Percentiles rank a stretch among this genome's conserved stretches.
Conservation (phyloP, 2,329 filamentous ascomycete species). For the Akanthomyces lecanii region DNA sequence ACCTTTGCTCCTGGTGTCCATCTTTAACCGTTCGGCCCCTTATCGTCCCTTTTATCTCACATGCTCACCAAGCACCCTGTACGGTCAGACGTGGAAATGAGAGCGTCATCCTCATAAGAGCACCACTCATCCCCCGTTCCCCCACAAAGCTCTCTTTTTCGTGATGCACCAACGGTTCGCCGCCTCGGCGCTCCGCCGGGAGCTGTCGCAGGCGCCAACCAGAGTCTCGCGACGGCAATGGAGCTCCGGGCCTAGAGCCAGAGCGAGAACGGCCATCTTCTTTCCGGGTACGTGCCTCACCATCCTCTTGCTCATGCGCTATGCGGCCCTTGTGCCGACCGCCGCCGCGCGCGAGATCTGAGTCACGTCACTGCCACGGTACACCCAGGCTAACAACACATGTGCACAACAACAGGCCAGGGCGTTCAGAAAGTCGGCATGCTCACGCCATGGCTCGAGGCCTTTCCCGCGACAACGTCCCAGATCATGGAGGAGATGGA, state of each 20-base stretch:
- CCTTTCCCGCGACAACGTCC: constrained; percentile 73
- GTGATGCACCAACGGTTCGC: constrained; percentile 24
- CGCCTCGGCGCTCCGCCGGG: constrained; percentile 26
- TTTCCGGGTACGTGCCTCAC: constrained; percentile 45
- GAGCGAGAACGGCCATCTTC: constrained; percentile 55
- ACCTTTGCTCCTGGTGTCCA: background rate
- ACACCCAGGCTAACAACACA: background rate
- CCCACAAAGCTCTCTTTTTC: background rate
- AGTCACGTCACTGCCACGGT: background rate
- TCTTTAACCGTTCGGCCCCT: background rate
- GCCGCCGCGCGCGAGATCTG: background rate
- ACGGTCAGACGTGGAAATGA: constrained; percentile 12
- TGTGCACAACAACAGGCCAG: constrained; percentile 59
- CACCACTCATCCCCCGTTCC: background rate
- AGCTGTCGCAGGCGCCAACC: constrained; percentile 21
- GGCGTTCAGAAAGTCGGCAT: constrained; percentile 88
- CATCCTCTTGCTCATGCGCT: background rate
- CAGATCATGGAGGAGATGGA: constrained; percentile 86
- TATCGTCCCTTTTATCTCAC: background rate
- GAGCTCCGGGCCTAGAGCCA: constrained; percentile 31
- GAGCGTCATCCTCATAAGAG: constrained; percentile 14
- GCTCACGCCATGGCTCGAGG: constrained; percentile 78
- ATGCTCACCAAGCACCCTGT: constrained; percentile 6
- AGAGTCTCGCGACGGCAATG: constrained; percentile 21
- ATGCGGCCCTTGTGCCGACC: background rate